Base-by-base conservation (phyloP, 2,329 filamentous ascomycete species). In the Colletotrichum tropicicola region DNA sequence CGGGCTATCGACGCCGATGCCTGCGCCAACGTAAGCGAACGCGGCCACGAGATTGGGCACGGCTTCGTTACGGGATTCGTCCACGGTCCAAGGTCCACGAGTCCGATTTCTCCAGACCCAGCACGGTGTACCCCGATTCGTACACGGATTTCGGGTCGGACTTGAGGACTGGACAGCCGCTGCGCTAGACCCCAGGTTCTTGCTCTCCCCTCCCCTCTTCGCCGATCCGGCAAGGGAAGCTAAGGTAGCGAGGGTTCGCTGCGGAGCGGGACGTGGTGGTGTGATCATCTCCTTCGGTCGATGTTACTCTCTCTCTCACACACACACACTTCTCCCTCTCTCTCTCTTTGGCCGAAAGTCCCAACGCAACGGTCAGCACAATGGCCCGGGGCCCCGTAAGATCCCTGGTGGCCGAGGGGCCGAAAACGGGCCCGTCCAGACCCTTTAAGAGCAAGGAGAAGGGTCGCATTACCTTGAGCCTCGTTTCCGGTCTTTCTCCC, bases 61-160 rank as follows among this genome's bases (percentile, higher is more conserved):
- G 15, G 21, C 9, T 21, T 30, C 30, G 43, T 27, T 51, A 30
- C 48, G 32, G 15, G 44, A 41, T 35, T 49, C 44, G 37, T 43
- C n/a, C n/a, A n/a, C n/a, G n/a, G n/a, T 19, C 21, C 9, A 32
- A 53, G 35, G 37, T 35, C 19, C 56, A 59, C 21, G 51, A 59
- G 47, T 59, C 15, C n/a, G n/a, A n/a, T n/a, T 19, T 17, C 28
- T 21, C n/a, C 47, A 21, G 30, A 12, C 19, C 13, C 37, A 41
- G n/a, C 17, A 17, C n/a, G 37, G n/a, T 7, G 15, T 12, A 17
- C 30, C 28, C 49, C 41, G 19, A n/a, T 45, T 39, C 32, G 17
- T 41, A 32, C 37, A 54, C 58, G 58, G 49, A 30, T n/a, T 60
- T 60, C 58, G 58, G 58, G 39, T 39, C 58, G 58, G 58, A 48